Evolutionary conservation across 2,329 filamentous ascomycete species (phyloP).

Genomic region (Colletotrichum somersetense): DNA sequence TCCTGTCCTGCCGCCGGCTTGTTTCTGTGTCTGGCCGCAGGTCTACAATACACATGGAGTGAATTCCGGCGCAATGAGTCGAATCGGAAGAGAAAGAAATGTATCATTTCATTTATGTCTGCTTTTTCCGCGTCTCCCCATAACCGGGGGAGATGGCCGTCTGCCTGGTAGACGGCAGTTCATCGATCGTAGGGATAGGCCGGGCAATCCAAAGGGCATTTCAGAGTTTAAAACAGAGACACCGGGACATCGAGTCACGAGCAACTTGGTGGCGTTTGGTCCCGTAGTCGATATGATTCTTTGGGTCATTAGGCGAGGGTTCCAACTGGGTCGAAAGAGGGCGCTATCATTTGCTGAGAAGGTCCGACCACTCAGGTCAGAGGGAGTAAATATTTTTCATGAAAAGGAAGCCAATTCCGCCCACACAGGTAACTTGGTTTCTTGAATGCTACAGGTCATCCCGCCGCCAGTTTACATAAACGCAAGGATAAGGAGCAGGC

Average conservation of each 20-base stretch:
- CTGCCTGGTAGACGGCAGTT: neutral
- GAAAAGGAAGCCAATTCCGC: neutral
- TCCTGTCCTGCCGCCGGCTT: neutral
- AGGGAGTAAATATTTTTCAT: neutral
- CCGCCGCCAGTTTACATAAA: neutral
- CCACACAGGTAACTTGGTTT: neutral
- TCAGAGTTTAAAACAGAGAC: constrained; percentile 18
- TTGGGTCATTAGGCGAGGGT: no score
- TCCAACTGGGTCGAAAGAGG: neutral
- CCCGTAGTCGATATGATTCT: neutral
- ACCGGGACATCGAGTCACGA: neutral
- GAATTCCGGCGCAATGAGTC: no score
- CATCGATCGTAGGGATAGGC: neutral
- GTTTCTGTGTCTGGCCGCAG: neutral
- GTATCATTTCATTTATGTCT: neutral
- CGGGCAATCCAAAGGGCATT: neutral
- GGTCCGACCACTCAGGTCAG: neutral
- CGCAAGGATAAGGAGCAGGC: neutral
- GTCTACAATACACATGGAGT: neutral
- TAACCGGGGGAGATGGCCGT: neutral
- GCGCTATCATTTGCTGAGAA: neutral
- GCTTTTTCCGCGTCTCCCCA: neutral
- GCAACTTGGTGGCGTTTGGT: neutral
- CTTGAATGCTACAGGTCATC: neutral
- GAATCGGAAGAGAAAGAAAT: no score